Percentiles rank a stretch among this genome's conserved stretches.
phyloP scores from a whole-genome alignment of 2,329 filamentous ascomycete genomes.

The Metarhizium brunneum region DNA sequence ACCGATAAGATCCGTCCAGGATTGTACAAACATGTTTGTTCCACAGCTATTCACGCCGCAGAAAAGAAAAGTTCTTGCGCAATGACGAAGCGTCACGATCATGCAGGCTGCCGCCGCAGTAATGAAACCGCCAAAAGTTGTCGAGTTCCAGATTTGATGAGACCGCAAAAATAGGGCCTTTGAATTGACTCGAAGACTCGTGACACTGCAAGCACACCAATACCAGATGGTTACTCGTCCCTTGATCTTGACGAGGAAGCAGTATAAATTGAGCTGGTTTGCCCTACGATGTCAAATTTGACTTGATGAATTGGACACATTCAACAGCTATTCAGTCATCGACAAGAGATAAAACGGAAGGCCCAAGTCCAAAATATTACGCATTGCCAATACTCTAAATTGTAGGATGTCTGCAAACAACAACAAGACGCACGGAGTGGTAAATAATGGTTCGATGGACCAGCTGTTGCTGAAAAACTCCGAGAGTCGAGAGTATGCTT shows the following conservation, averaged over 20 bases:
- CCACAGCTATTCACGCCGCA: neutral
- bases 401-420: neutral
- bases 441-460: neutral
- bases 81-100: neutral
- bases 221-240: neutral
- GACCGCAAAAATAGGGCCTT: neutral
- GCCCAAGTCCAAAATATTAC: neutral
- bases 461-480: neutral
- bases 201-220: neutral
- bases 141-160: neutral
- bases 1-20: neutral
- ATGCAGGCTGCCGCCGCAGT: neutral
- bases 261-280: neutral
- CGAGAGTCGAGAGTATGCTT: neutral
- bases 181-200: neutral
- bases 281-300: neutral
- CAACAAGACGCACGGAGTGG: neutral
- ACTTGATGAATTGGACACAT: neutral
- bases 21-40: neutral
- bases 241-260: neutral
- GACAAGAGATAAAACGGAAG: neutral
- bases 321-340: neutral
- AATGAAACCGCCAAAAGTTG: neutral
- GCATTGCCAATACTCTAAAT: neutral
- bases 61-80: neutral